Base-by-base conservation (phyloP, 176 grass and related monocot species). In the Pontederia paniculata region DNA sequence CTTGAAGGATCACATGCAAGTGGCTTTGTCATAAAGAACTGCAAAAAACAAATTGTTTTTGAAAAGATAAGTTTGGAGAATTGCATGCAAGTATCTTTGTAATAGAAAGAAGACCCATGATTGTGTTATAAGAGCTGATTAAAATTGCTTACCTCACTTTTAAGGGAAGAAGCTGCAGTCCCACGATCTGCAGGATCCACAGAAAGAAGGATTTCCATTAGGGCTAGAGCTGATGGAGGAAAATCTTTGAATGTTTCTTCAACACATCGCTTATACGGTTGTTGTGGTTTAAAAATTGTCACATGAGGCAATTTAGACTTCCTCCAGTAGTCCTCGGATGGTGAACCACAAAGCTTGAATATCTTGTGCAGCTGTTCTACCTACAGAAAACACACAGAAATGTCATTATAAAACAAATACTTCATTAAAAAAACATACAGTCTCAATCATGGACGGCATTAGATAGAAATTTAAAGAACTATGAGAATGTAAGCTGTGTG, bases 321-420 rank as follows among this genome's bases (percentile, higher is more conserved):
- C 51, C 58, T 93, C 94, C 94, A 98, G 58, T 93, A 98, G 48
- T 98, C 87, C 52, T 93, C 94, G 14, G 83, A 85, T 2, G 94
- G 94, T 19, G 94, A 98, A 74, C 94, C 94, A 62, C 87, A 93
- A 17, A 98, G 86, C 74, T 98, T 98, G 72, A 98, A 98, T 84
- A 98, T 98, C 79, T 98, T 98, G 67, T 98, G 94, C 45, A 98
- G 73, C 53, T 98, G 94, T 70, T 98, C 94, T 65, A 98, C 94
- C 94, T 98, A 65, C n/a, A n/a, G n/a, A n/a, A 12, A 21, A 37
- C 28, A 37, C 28, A 37, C n/a, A 28, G 77, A 63, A 79, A 23
- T 67, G 50, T 44, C 14, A 6, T n/a, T 4, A 71, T 61, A 42
- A 48, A 46, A 21, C 58, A 50, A 17, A 61, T 0, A 65, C 42